Percentiles rank a stretch among this genome's conserved stretches.
phyloP scores from a whole-genome alignment of 2,329 filamentous ascomycete genomes.

The Trichoderma guizhouense region DNA sequence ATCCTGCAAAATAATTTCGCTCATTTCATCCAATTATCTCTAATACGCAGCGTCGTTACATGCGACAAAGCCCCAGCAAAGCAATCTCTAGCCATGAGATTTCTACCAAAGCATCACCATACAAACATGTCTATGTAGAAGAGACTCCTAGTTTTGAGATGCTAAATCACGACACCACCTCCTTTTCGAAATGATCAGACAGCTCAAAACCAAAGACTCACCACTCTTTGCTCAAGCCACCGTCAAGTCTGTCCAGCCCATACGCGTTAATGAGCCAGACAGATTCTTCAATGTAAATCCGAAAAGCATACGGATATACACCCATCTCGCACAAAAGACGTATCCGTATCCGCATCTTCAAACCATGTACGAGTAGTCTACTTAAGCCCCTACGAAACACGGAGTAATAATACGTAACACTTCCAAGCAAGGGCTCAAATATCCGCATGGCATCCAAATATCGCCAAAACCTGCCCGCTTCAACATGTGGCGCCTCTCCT shows the following conservation, averaged over 20 bases:
- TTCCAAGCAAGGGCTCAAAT: background rate
- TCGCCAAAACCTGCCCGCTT: background rate
- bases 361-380: background rate
- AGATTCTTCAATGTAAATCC: background rate
- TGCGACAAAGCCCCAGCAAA: background rate
- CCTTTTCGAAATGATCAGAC: background rate
- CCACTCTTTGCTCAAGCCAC: background rate
- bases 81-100: background rate
- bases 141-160: background rate
- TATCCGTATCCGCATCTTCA: constrained; percentile 3
- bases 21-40: no score
- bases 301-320: background rate
- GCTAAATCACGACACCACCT: background rate
- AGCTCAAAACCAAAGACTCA: background rate
- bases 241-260: background rate
- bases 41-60: no score
- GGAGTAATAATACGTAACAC: background rate
- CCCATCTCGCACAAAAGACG: background rate
- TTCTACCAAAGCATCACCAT: background rate
- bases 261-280: background rate
- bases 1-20: no score
- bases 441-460: background rate
- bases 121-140: background rate
- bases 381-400: background rate
- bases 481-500: background rate